These are phyloP conservation scores for Cynara cardunculus DNA, from an alignment of 129 eudicot genomes.

Conservation along the genomic window DNA sequence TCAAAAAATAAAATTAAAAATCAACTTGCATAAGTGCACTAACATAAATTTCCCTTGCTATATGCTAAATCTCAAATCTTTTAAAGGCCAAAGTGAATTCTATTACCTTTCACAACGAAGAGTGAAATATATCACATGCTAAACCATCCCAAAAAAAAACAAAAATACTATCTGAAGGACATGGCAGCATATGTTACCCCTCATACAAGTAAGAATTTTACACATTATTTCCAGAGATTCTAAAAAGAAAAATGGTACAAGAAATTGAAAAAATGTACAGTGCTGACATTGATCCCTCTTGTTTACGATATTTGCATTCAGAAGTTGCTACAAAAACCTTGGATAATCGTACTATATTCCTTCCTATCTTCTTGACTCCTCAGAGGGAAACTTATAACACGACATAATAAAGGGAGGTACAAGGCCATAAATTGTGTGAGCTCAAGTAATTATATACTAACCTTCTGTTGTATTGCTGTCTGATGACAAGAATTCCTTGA, in stretches of 20 bases:
- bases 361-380: too few species aligned
- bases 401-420: background rate
- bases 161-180: background rate
- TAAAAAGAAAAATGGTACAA: too few species aligned
- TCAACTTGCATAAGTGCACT: background rate
- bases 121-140: background rate
- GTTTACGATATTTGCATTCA: background rate
- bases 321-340: background rate
- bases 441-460: constrained; percentile 23
- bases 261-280: too few species aligned
- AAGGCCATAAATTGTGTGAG: background rate
- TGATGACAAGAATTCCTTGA: constrained; percentile 42
- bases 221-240: background rate
- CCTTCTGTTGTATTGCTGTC: constrained; percentile 52
- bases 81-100: too few species aligned
- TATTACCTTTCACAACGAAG: background rate
- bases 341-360: too few species aligned
- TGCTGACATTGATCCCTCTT: too few species aligned
- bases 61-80: too few species aligned
- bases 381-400: background rate
- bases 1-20: background rate
- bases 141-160: background rate
- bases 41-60: too few species aligned
- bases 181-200: background rate
- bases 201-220: background rate